These are phyloP conservation scores for Aspergillus ustus DNA, from an alignment of 2,329 filamentous ascomycete genomes.

Conservation along the genomic window DNA sequence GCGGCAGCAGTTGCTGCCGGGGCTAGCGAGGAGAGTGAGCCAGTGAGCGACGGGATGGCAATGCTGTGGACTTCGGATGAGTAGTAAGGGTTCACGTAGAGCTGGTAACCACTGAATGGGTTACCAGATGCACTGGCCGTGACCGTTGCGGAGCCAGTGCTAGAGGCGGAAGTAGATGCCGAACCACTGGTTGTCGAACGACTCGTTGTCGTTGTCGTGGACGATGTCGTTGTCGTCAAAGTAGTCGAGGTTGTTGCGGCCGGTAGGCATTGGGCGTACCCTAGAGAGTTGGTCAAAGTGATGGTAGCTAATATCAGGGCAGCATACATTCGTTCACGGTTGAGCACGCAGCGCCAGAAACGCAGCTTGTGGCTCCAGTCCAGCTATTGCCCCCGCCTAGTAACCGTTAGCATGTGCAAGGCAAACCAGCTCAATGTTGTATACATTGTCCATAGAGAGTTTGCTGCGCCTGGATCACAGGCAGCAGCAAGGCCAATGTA, in stretches of 20 bases:
- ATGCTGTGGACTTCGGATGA: slow-evolving; percentile 56
- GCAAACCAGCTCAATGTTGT: background rate
- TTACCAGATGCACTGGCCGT: slow-evolving; percentile 50
- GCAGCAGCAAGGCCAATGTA: slow-evolving; percentile 4
- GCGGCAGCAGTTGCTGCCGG: slow-evolving; percentile 52
- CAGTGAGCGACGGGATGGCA: slow-evolving; percentile 67
- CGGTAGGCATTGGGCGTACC: slow-evolving; percentile 15
- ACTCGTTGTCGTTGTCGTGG: background rate
- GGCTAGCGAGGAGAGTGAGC: slow-evolving; percentile 52
- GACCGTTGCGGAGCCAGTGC: slow-evolving; percentile 22
- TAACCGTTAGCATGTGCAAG: background rate
- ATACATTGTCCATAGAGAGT: slow-evolving; percentile 16
- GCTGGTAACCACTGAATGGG: slow-evolving; percentile 54
- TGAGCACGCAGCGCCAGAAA: slow-evolving; percentile 3
- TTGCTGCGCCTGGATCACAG: slow-evolving; percentile 13
- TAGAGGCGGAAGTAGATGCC: background rate
- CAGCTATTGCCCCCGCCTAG: slow-evolving; percentile 14
- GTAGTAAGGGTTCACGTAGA: slow-evolving; percentile 59
- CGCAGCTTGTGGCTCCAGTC: slow-evolving; percentile 11
- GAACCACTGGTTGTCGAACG: background rate
- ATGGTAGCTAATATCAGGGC: background rate
- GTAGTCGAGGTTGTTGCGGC: slow-evolving; percentile 10
- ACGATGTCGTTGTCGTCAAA: slow-evolving; percentile 3
- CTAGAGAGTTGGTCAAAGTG: background rate
- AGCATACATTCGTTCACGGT: slow-evolving; percentile 12